Conservation (phyloP, 192 early-diverging fungal species). For the Borealophlyctis nickersoniae region DNA sequence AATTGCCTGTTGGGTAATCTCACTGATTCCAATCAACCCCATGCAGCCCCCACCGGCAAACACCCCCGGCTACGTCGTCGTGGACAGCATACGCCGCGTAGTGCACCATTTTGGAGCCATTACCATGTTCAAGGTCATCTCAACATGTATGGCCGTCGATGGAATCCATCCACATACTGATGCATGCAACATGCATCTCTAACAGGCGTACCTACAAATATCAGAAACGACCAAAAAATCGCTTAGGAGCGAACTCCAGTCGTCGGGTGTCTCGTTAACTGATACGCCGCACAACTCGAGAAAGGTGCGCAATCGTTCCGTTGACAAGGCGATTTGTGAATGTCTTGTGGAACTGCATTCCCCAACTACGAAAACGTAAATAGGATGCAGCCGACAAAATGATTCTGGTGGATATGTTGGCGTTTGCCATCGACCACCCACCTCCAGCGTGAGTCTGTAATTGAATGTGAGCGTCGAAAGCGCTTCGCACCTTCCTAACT, state of each 20-base stretch:
- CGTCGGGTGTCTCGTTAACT: neutral
- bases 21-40: neutral
- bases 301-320: neutral
- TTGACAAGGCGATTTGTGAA: no score
- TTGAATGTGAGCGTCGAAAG: neutral
- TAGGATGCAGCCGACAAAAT: conserved; percentile 12
- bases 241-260: conserved; percentile 7
- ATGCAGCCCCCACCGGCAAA: conserved; percentile 5
- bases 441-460: neutral
- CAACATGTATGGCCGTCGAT: no score
- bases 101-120: neutral
- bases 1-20: neutral
- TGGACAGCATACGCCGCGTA: neutral
- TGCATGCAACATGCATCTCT: no score
- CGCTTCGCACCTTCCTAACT: neutral
- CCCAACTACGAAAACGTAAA: no score
- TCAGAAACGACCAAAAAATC: conserved; percentile 3
- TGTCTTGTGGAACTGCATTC: no score
- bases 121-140: conserved; percentile 5
- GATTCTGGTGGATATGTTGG: conserved; percentile 9
- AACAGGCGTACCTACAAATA: conserved; percentile 9
- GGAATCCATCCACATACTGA: no score
- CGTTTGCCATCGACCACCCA: conserved; percentile 9
- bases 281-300: conserved; percentile 10
- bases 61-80: conserved; percentile 6